Conservation (phyloP, 208 protist species). For the Trichomonas vaginalis region DNA sequence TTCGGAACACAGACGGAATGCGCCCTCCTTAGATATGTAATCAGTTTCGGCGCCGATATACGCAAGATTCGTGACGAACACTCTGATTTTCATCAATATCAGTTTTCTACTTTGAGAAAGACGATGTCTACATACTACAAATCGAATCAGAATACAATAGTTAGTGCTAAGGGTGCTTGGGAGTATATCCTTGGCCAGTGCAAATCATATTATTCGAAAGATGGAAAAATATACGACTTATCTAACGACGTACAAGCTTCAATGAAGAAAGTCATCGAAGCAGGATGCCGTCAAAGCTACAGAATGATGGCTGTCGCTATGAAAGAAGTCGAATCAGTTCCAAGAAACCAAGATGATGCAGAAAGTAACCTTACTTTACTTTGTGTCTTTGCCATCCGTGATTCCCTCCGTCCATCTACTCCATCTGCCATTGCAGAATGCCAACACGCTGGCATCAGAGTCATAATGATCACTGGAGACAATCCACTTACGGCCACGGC, state of each 20-base stretch:
- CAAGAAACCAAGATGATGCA: background rate
- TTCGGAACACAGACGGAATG: constrained; percentile 2
- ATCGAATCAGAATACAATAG: background rate
- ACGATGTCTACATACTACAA: background rate
- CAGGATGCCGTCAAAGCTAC: background rate
- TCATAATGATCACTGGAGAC: constrained; percentile 42
- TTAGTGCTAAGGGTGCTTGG: background rate
- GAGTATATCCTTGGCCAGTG: constrained; percentile 29
- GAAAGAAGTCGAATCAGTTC: constrained; percentile 43
- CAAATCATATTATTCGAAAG: constrained; percentile 42
- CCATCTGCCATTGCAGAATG: background rate
- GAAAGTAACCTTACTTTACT: background rate
- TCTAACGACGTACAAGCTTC: constrained; percentile 26
- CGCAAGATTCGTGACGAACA: background rate
- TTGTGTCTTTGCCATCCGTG: background rate
- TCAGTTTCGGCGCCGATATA: background rate
- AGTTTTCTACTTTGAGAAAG: background rate
- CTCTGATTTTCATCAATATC: background rate
- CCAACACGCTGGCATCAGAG: background rate
- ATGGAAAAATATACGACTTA: background rate
- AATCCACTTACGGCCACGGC: constrained; percentile 33
- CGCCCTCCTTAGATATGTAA: background rate
- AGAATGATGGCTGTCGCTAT: constrained; percentile 8
- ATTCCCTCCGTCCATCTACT: background rate
- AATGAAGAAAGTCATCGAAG: background rate